Conservation (phyloP, 148 eudicot species). For the Heliosperma pusillum region DNA sequence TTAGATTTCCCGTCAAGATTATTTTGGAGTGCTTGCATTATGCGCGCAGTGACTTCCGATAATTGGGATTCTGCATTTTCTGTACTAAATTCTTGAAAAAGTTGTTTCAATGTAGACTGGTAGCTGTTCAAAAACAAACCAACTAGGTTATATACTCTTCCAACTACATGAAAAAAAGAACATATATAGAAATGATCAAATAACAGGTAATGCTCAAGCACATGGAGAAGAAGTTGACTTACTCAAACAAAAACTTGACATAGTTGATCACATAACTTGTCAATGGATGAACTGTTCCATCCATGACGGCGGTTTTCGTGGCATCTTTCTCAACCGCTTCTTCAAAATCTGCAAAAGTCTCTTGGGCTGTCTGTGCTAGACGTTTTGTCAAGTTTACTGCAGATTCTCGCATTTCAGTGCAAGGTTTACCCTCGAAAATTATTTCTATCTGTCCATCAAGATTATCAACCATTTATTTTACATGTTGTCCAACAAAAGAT, state of each 20-base stretch:
- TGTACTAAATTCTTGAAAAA: constrained; percentile 58
- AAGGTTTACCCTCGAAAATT: constrained; percentile 64
- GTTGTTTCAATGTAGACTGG: constrained; percentile 78
- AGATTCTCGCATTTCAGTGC: constrained; percentile 75
- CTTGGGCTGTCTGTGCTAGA: constrained; percentile 88
- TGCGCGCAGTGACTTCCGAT: constrained; percentile 59
- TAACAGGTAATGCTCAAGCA: too few relatives aligned
- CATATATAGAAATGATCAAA: too few relatives aligned
- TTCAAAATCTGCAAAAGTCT: constrained; percentile 88
- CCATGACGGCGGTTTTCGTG: constrained; percentile 84
- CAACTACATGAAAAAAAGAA: too few relatives aligned
- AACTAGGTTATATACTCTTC: not conserved
- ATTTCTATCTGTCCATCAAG: constrained; percentile 48
- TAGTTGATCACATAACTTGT: constrained; percentile 97
- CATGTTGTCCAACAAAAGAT: too few relatives aligned
- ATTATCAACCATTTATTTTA: not conserved
- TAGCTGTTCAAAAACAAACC: constrained; percentile 46
- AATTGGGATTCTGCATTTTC: constrained; percentile 52
- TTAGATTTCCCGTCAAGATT: constrained; percentile 91
- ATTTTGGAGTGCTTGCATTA: constrained; percentile 83
- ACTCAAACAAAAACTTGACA: constrained; percentile 93
- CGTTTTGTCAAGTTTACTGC: constrained; percentile 65
- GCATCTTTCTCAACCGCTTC: constrained; percentile 97
- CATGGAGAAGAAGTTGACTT: constrained; percentile 32
- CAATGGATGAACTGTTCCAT: constrained; percentile 96